Conservation (phyloP, 2,329 filamentous ascomycete genomes). For the Aspergillus fischeri region DNA sequence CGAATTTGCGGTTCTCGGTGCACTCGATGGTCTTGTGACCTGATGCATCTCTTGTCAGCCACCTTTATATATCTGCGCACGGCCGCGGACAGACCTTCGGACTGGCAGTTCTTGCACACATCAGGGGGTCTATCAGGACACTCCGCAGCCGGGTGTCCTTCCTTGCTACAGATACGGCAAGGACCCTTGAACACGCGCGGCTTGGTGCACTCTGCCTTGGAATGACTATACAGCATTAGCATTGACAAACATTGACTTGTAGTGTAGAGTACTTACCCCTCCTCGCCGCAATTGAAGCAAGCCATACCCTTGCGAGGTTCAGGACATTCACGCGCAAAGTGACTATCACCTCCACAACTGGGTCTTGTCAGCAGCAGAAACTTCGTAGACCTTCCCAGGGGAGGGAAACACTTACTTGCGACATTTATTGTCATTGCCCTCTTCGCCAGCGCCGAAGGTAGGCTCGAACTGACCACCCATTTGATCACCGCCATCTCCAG, state of each 20-base stretch:
- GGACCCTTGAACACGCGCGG: slow-evolving; percentile 45
- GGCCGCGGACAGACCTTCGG: slow-evolving; percentile 34
- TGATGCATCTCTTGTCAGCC: slow-evolving; percentile 15
- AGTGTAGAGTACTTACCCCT: slow-evolving; percentile 28
- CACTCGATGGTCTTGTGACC: slow-evolving; percentile 45
- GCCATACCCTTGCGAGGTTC: slow-evolving; percentile 37
- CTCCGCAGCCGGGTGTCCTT: slow-evolving; percentile 43
- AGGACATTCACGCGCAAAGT: slow-evolving; percentile 43
- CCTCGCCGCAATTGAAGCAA: slow-evolving; percentile 42
- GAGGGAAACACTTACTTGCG: slow-evolving; percentile 31
- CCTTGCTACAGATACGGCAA: slow-evolving; percentile 44
- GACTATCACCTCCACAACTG: slow-evolving; percentile 34
- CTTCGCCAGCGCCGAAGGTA: not conserved
- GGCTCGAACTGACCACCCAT: slow-evolving; percentile 6
- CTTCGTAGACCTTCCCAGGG: not conserved
- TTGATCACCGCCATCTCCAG: not conserved
- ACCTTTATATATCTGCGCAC: not conserved
- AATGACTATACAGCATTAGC: slow-evolving; percentile 29
- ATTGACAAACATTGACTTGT: not conserved
- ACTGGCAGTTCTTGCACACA: slow-evolving; percentile 46
- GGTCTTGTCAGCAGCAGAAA: slow-evolving; percentile 7
- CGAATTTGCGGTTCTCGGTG: slow-evolving; percentile 43
- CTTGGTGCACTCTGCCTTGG: slow-evolving; percentile 43
- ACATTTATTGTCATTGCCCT: slow-evolving; percentile 24
- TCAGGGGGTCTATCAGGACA: slow-evolving; percentile 43